A percentile compares a stretch with the other conserved stretches of the same genome.
Evolutionary conservation across 2,329 filamentous ascomycete species (phyloP).

Genomic region (Tolypocladium ophioglossoides): DNA sequence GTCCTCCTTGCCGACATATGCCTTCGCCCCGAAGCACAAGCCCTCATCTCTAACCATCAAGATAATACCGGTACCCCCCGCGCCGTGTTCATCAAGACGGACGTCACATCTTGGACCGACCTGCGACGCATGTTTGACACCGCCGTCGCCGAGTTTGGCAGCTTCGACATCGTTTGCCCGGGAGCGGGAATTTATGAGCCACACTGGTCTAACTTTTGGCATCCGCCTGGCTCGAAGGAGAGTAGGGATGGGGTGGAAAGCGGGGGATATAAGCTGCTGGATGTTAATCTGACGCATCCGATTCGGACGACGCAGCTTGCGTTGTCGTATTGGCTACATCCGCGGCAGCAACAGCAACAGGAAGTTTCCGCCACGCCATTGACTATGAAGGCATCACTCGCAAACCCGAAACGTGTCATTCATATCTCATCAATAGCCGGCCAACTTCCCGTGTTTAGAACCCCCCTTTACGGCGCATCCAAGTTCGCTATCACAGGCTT

Average conservation of each 20-base stretch:
- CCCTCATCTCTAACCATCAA: slow-evolving; percentile 16
- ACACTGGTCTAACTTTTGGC: slow-evolving; percentile 30
- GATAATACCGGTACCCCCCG: slow-evolving; percentile 11
- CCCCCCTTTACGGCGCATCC: slow-evolving; percentile 27
- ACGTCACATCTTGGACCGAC: slow-evolving; percentile 31
- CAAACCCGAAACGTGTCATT: slow-evolving; percentile 24
- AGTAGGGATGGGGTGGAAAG: slow-evolving; percentile 18
- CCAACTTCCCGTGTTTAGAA: slow-evolving; percentile 20
- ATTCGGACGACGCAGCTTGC: slow-evolving; percentile 30
- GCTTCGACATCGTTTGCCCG: slow-evolving; percentile 31
- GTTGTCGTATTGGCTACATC: slow-evolving; percentile 25
- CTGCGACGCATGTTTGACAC: slow-evolving; percentile 23
- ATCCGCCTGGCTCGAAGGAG: slow-evolving; percentile 24
- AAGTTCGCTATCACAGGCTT: slow-evolving; percentile 29
- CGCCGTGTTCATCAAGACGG: slow-evolving; percentile 31
- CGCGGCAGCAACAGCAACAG: background rate
- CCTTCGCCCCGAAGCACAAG: slow-evolving; percentile 29
- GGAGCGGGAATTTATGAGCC: slow-evolving; percentile 38
- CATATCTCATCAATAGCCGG: slow-evolving; percentile 27
- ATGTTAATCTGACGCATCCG: slow-evolving; percentile 31
- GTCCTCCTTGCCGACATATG: slow-evolving; percentile 33
- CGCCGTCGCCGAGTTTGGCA: slow-evolving; percentile 23
- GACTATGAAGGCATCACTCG: slow-evolving; percentile 6
- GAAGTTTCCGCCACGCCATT: no score
- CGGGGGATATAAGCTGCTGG: slow-evolving; percentile 22